Base-by-base conservation (phyloP, 441 rosid species). In the Pelargonium cotyledonis region DNA sequence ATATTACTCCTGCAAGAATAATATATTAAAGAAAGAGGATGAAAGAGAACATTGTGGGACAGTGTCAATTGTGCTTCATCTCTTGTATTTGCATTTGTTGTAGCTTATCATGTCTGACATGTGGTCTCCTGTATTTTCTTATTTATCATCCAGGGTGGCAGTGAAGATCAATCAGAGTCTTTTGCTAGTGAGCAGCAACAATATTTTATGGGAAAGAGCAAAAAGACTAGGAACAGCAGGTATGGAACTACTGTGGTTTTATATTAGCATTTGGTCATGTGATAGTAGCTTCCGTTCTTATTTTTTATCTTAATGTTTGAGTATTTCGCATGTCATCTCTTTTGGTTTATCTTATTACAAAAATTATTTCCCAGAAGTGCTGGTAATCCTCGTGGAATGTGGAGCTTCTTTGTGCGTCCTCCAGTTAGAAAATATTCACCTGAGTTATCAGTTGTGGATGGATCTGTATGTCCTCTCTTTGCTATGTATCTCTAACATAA, bases 301-400 rank as follows among this genome's bases (percentile, higher is more conserved):
- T 16, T 40, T 31, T 26, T 19, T 0, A 41, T 41, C 8, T 41
- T 12, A 57, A 14, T 47, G 40, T 71, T 78, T 73, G 72, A 60
- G 77, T 70, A 55, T 44, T 62, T 11, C 29, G 47, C 61, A 38
- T 55, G 31, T 14, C 63, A 29, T 55, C 18, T 66, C 49, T 18
- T 76, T 49, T 60, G 41, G 67, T 78, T 72, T 49, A 47, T 55
- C 46, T 72, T 23, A 29, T 41, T 21, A 18, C 46, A 26, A 16
- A 40, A 21, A 4, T 55, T 35, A 35, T 70, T 69, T 68, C 57
- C 57, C 68, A 19, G 80, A 73, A 72, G 68, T 80, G 65, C 51
- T 73, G 74, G 85, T 67, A 81, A 80, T 76, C 81, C 84, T 74
- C 84, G 76, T 72, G 92, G 97, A 75, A 67, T 82, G 44, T 90